Evolutionary conservation across 306 rosid genomes (phyloP).

Genomic region (Malus orientalis): DNA sequence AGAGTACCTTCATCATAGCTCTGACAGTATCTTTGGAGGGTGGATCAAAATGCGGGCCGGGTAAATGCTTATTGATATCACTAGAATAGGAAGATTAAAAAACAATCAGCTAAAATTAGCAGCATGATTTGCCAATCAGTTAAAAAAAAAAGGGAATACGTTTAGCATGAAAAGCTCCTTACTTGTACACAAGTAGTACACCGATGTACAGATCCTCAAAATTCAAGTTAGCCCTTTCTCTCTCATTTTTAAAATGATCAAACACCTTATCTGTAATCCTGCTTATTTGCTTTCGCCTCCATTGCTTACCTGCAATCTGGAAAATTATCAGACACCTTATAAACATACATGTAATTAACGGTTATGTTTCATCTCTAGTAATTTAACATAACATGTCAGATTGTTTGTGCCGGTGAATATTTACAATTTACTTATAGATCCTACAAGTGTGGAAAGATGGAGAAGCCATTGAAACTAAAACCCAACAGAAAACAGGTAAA

Average conservation of each 20-base stretch:
- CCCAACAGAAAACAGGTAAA: no score
- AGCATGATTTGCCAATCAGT: not conserved
- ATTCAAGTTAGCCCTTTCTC: slow-evolving; percentile 25
- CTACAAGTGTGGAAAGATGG: not conserved
- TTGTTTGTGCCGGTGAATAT: not conserved
- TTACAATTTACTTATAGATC: not conserved
- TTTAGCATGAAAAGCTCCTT: slow-evolving; percentile 14
- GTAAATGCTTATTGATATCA: slow-evolving; percentile 72
- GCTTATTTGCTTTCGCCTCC: slow-evolving; percentile 52
- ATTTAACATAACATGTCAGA: not conserved
- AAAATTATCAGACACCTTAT: not conserved
- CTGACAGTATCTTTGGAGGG: slow-evolving; percentile 54
- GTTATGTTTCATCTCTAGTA: not conserved
- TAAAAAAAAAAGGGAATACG: not conserved
- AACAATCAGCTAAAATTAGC: not conserved
- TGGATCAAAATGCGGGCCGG: slow-evolving; percentile 83
- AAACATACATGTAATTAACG: not conserved
- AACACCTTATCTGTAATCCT: slow-evolving; percentile 57
- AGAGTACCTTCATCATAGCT: slow-evolving; percentile 51
- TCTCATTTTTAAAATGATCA: slow-evolving; percentile 26
- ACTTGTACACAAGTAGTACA: slow-evolving; percentile 86
- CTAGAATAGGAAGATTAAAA: slow-evolving; percentile 25
- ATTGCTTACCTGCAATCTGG: slow-evolving; percentile 51
- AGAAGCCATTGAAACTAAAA: not conserved
- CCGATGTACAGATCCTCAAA: slow-evolving; percentile 83